phyloP scores from a whole-genome alignment of 805 yeast genomes.

The Ogataea polymorpha region DNA sequence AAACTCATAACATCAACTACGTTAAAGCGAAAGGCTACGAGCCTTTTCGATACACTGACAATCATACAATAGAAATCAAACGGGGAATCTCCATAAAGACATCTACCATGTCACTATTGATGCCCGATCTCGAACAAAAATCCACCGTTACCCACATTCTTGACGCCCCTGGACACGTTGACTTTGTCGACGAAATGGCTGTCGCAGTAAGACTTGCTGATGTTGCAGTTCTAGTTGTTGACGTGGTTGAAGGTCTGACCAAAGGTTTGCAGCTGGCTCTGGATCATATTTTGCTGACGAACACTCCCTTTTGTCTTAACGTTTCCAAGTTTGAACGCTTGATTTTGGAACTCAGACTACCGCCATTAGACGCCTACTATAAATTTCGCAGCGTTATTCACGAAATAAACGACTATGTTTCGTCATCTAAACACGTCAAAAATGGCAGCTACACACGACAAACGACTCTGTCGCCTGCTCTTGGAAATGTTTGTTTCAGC shows the following conservation, averaged over 20 bases:
- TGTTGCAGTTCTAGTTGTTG: conserved; percentile 68
- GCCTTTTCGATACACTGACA: conserved; percentile 67
- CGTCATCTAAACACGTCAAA: conserved; percentile 24
- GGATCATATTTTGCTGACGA: conserved; percentile 46
- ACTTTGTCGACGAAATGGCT: conserved; percentile 74
- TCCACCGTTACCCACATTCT: conserved; percentile 61
- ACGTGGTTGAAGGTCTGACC: conserved; percentile 79
- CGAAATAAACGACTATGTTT: conserved; percentile 56
- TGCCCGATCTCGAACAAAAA: conserved; percentile 49
- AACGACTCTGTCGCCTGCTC: conserved; percentile 52
- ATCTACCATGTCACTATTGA: conserved; percentile 57
- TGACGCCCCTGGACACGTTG: conserved; percentile 92
- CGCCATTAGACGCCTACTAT: conserved; percentile 69
- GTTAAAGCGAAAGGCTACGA: conserved; percentile 38
- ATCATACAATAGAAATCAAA: conserved; percentile 61
- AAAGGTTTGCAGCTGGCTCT: conserved; percentile 52
- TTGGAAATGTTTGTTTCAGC: conserved; percentile 70
- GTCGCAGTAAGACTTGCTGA: conserved; percentile 60
- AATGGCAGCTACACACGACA: conserved; percentile 29
- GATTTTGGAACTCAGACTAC: conserved; percentile 72
- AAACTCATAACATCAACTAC: conserved; percentile 53
- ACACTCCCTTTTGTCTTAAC: conserved; percentile 55
- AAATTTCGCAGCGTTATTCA: conserved; percentile 62
- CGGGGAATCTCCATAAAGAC: conserved; percentile 68
- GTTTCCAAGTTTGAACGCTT: conserved; percentile 83